These are phyloP conservation scores for Mycena epipterygia DNA, from an alignment of 768 basidiomycete genomes.

Conservation along the genomic window DNA sequence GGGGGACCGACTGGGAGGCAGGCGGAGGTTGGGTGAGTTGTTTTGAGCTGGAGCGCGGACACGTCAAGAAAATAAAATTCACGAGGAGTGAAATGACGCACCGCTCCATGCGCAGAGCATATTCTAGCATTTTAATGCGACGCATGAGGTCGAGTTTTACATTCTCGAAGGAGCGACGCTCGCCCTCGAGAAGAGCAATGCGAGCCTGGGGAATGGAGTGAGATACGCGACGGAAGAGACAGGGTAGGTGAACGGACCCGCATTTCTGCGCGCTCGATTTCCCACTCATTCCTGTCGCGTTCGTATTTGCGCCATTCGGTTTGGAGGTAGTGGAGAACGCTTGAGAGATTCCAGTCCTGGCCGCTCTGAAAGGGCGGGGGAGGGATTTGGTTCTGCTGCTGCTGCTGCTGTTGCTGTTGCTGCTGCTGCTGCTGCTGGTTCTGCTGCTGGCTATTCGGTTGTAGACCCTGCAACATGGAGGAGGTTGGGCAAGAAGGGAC, in stretches of 20 bases:
- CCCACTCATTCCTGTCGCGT: slow-evolving; percentile 99
- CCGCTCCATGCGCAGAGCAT: slow-evolving; percentile 96
- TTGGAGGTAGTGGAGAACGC: slow-evolving; percentile 96
- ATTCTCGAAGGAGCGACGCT: slow-evolving; percentile 97
- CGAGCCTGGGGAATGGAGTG: slow-evolving; percentile 74
- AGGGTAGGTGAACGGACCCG: slow-evolving; percentile 70
- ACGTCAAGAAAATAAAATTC: slow-evolving; percentile 50
- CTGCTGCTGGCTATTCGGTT: slow-evolving; percentile 70
- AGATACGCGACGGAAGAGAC: slow-evolving; percentile 44
- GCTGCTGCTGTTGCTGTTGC: slow-evolving; percentile 67
- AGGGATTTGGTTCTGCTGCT: slow-evolving; percentile 61
- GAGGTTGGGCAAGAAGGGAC: slow-evolving; percentile 38
- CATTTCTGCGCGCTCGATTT: slow-evolving; percentile 99
- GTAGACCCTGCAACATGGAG: slow-evolving; percentile 78
- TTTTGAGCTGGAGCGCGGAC: slow-evolving; percentile 72
- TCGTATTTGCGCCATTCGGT: slow-evolving; percentile 99
- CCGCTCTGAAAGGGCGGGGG: slow-evolving; percentile 38
- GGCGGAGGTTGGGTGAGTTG: slow-evolving; percentile 72
- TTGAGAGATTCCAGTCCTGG: slow-evolving; percentile 93
- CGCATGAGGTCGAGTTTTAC: slow-evolving; percentile 96
- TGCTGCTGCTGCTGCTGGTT: slow-evolving; percentile 68
- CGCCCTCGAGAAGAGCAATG: slow-evolving; percentile 97
- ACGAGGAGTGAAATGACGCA: slow-evolving; percentile 55
- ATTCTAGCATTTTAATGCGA: slow-evolving; percentile 99
- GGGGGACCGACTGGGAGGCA: slow-evolving; percentile 68